Evolutionary conservation across 768 basidiomycete species (phyloP).

Genomic region (Mycena rebaudengoi): DNA sequence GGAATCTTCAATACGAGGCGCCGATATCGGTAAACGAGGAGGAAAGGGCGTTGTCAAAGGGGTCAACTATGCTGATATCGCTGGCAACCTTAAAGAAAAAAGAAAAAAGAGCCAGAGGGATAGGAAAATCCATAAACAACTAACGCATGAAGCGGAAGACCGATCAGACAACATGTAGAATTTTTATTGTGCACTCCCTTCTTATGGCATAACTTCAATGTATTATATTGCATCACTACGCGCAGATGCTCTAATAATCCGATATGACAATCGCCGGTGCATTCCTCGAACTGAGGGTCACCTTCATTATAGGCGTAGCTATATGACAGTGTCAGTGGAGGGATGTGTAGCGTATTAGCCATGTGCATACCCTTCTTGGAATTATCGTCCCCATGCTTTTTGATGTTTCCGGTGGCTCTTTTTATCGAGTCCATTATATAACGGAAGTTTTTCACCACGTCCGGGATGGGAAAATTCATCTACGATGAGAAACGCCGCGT

Average conservation of each 20-base stretch:
- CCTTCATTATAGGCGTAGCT: slow-evolving; percentile 82
- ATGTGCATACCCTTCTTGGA: slow-evolving; percentile 52
- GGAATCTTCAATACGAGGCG: slow-evolving; percentile 43
- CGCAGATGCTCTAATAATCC: slow-evolving; percentile 60
- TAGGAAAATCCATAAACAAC: slow-evolving; percentile 16
- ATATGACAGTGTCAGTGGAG: slow-evolving; percentile 71
- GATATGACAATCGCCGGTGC: slow-evolving; percentile 91
- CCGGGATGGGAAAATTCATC: slow-evolving; percentile 78
- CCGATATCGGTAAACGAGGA: slow-evolving; percentile 66
- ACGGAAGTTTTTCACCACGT: slow-evolving; percentile 81
- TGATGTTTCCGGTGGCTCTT: slow-evolving; percentile 74
- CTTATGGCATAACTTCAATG: slow-evolving; percentile 12
- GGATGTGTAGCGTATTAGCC: slow-evolving; percentile 3
- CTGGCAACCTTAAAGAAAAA: slow-evolving; percentile 48
- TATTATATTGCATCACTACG: slow-evolving; percentile 23
- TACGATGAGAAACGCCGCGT: slow-evolving; percentile 41
- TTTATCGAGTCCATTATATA: slow-evolving; percentile 81
- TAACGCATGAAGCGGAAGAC: background rate
- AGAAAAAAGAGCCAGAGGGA: slow-evolving; percentile 46
- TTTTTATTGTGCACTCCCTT: too few relatives aligned
- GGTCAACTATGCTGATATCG: slow-evolving; percentile 47
- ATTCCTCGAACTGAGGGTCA: slow-evolving; percentile 84
- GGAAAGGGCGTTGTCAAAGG: slow-evolving; percentile 37
- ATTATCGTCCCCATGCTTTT: slow-evolving; percentile 48
- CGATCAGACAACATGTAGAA: background rate